Base-by-base conservation (phyloP, 148 eudicot genomes). In the Beta vulgaris region DNA sequence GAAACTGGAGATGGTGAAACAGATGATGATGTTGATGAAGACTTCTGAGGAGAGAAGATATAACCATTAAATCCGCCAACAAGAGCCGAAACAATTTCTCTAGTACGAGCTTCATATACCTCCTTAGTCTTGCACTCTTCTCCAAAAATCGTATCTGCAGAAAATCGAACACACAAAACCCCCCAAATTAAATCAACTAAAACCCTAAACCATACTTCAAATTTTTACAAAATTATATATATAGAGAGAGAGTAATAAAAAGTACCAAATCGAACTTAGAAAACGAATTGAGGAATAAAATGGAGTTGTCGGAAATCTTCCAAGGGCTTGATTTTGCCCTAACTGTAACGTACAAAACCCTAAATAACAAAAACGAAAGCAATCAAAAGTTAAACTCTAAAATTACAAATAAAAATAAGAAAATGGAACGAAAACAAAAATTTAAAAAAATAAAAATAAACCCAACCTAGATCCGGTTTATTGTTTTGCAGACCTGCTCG, bases 41-140 rank as follows among this genome's bases (percentile, higher is more conserved):
- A n/a, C n/a, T n/a, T n/a, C n/a, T n/a, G n/a, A n/a, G n/a, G 35
- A n/a, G 26, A 64, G 53, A 29, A 37, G 29, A 70, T 16, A 53
- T 5, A 73, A 94, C 98, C 98, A 64, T 95, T 95, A 51, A 95
- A 95, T 32, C 98, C 98, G 26, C 83, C 80, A 77, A 94, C 93
- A 14, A 96, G 96, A 4, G 98, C 97, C 2, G 84, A 82, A 13
- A 95, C 98, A 54, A 95, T 90, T 32, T 90, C 91, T 76, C 82
- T 83, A 1, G 97, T 92, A 19, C 91, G 87, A 75, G 91, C 86
- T 69, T 84, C 85, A 35, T 95, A 95, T 0, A 95, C 93, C 51
- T 92, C 91, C 18, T 68, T 72, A 13, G 96, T 95, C 74, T 68
- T 90, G 49, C 91, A 88, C 2, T 88, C 85, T 82, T 95, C 93